phyloP scores from a whole-genome alignment of 2,329 filamentous ascomycete genomes.

The Chaetomium sp. region DNA sequence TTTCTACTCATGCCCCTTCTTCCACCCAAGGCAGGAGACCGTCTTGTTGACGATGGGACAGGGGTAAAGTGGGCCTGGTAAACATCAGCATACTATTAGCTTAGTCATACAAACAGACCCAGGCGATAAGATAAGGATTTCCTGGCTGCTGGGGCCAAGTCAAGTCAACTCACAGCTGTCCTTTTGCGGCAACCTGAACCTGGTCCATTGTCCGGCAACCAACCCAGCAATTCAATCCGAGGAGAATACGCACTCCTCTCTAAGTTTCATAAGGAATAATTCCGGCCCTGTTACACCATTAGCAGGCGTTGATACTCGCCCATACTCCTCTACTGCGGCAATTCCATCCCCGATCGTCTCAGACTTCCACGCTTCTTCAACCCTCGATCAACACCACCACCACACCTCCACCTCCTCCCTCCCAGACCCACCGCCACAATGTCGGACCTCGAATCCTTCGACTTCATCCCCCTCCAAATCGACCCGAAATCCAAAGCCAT shows the following conservation, averaged over 20 bases:
- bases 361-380: background rate
- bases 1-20: too few species aligned
- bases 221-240: background rate
- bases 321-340: background rate
- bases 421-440: constrained; percentile 22
- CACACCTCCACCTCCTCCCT: background rate
- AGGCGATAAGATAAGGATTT: constrained; percentile 25
- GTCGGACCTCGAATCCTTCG: constrained; percentile 69
- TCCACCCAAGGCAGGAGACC: too few species aligned
- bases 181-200: constrained; percentile 16
- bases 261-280: background rate
- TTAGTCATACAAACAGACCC: background rate
- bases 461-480: constrained; percentile 76
- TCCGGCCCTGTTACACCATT: background rate
- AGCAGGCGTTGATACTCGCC: background rate
- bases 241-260: background rate
- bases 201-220: too few species aligned
- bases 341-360: background rate
- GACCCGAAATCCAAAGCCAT: constrained; percentile 82
- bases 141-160: background rate
- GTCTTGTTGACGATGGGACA: background rate
- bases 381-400: background rate
- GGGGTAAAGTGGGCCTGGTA: background rate
- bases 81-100: background rate
- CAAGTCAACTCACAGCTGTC: constrained; percentile 21